A percentile compares a stretch with the other conserved stretches of the same genome.
phyloP scores from a whole-genome alignment of 2,329 filamentous ascomycete species.

The Colletotrichum chrysophilum region DNA sequence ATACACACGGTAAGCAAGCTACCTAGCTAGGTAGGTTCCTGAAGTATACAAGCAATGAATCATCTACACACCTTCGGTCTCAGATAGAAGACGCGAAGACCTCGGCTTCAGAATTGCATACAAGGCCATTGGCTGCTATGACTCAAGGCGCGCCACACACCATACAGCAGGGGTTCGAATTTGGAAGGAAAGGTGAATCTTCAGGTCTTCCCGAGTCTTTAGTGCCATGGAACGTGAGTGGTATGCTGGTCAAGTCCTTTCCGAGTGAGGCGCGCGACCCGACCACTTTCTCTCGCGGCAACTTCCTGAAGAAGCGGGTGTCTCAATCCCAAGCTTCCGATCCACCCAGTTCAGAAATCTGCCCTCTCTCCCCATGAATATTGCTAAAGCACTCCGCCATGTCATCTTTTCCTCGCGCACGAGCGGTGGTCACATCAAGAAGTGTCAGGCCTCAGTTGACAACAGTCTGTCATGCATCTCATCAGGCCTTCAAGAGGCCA shows the following conservation, averaged over 20 bases:
- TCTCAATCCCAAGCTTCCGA: not conserved
- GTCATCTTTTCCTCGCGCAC: not conserved
- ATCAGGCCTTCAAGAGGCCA: not conserved
- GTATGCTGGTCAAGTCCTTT: not conserved
- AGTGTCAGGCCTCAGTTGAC: not conserved
- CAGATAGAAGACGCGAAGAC: not conserved
- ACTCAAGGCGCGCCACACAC: not conserved
- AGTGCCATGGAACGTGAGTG: not conserved
- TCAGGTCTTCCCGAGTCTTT: not conserved
- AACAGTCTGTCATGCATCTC: not conserved
- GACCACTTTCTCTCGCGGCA: not conserved
- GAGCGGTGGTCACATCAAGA: not conserved
- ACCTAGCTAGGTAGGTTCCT: not conserved
- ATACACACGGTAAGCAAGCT: not conserved
- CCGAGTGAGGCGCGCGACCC: not conserved
- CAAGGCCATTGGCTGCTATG: not conserved
- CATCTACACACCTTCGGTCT: not conserved
- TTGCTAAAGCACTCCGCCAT: not conserved
- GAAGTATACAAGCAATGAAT: not conserved
- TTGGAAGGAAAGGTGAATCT: not conserved
- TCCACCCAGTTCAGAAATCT: not conserved
- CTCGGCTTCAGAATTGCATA: not conserved
- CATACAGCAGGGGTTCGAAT: not conserved
- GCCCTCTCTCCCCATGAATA: not conserved
- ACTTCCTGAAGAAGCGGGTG: not conserved